Conservation (phyloP, 2,329 filamentous ascomycete species). For the Hymenoscyphus fraxineus region DNA sequence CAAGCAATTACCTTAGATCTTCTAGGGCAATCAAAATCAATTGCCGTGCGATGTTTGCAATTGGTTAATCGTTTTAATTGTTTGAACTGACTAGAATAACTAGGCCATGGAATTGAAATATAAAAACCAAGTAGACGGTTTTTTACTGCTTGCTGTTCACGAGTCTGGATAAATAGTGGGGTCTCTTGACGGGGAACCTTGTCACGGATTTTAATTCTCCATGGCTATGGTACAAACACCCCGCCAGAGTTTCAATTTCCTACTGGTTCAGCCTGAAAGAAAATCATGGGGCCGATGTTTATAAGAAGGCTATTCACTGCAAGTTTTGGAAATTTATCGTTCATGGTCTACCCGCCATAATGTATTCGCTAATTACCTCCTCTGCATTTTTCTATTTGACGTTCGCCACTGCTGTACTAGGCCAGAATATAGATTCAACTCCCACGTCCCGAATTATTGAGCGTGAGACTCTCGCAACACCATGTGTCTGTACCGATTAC, state of each 20-base stretch:
- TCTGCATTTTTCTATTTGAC: not conserved
- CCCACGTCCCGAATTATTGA: not conserved
- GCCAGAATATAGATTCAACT: not conserved
- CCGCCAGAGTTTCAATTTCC: not conserved
- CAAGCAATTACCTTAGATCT: too few species aligned
- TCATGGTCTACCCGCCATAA: not conserved
- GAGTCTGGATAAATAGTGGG: not conserved
- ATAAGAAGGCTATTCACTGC: not conserved
- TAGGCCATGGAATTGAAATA: not conserved
- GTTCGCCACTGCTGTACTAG: not conserved
- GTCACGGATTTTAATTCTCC: conserved; percentile 3
- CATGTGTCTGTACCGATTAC: conserved; percentile 6
- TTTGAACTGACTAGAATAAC: too few species aligned
- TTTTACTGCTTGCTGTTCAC: not conserved
- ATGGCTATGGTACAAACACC: not conserved
- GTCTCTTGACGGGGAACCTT: not conserved
- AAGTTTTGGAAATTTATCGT: not conserved
- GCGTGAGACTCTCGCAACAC: not conserved
- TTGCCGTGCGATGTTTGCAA: too few species aligned
- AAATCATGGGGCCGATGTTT: not conserved
- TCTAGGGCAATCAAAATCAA: too few species aligned
- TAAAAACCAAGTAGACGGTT: not conserved
- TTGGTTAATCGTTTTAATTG: too few species aligned
- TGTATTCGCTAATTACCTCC: not conserved
- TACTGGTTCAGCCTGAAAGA: not conserved